A percentile compares a stretch with the other conserved stretches of the same genome.
Conservation (phyloP, 495 filamentous ascomycete genomes). For the Pyrenopolyporus hunteri region DNA sequence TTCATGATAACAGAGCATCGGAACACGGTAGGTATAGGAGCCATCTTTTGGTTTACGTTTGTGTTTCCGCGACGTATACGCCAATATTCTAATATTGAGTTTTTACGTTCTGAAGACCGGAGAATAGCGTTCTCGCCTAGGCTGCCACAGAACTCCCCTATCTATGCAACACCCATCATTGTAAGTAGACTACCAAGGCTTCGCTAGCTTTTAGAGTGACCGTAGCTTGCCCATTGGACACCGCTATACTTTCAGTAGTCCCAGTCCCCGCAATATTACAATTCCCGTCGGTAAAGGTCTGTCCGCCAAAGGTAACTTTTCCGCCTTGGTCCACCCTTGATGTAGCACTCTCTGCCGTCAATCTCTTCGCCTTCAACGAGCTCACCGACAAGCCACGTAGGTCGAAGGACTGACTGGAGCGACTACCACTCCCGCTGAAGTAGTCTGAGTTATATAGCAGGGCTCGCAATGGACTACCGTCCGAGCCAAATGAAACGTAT, state of each 20-base stretch:
- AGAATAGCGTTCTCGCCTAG: no score
- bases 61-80: no score
- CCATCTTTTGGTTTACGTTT: no score
- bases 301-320: slow-evolving; percentile 58
- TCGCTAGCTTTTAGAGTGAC: slow-evolving; percentile 60
- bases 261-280: slow-evolving; percentile 55
- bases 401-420: slow-evolving; percentile 53
- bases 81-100: no score
- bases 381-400: slow-evolving; percentile 50
- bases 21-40: no score
- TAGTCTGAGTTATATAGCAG: slow-evolving; percentile 67
- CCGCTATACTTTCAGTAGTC: slow-evolving; percentile 47
- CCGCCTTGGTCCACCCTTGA: slow-evolving; percentile 57
- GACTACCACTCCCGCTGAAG: slow-evolving; percentile 53
- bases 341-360: slow-evolving; percentile 58
- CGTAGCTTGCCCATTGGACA: slow-evolving; percentile 51
- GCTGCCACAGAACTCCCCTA: background rate
- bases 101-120: no score
- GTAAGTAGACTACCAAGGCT: slow-evolving; percentile 60
- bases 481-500: slow-evolving; percentile 57
- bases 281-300: slow-evolving; percentile 59
- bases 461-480: slow-evolving; percentile 48
- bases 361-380: slow-evolving; percentile 56
- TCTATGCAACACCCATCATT: slow-evolving; percentile 12
- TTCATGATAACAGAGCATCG: no score